Conservation (phyloP, 129 eudicot species). For the Flaveria ramosissima region DNA sequence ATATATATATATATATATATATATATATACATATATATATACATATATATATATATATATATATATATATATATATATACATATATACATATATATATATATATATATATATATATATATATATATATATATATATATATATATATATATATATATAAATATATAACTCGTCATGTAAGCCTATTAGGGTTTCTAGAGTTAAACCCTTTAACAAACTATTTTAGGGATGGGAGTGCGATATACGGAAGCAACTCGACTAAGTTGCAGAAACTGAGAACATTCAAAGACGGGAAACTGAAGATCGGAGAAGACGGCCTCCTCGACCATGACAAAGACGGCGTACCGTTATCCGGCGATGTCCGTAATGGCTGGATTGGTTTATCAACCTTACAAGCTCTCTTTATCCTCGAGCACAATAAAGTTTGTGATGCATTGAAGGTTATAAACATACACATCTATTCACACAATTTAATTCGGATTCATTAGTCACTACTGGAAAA, state of each 20-base stretch:
- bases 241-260: slow-evolving; percentile 47
- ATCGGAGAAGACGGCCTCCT: slow-evolving; percentile 59
- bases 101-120: no score
- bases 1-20: no score
- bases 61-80: no score
- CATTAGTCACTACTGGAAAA: not conserved
- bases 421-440: slow-evolving; percentile 61
- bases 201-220: not conserved
- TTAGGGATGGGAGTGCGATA: slow-evolving; percentile 62
- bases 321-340: slow-evolving; percentile 41
- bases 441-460: not conserved
- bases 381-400: slow-evolving; percentile 58
- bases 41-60: no score
- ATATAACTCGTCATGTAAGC: no score
- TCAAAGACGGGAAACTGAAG: slow-evolving; percentile 63
- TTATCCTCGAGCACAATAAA: slow-evolving; percentile 57
- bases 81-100: no score
- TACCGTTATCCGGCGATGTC: slow-evolving; percentile 51
- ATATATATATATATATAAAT: no score
- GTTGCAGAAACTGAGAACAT: slow-evolving; percentile 48
- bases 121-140: no score
- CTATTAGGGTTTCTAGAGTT: no score
- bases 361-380: slow-evolving; percentile 66
- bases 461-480: not conserved
- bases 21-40: no score